Evolutionary conservation across 2,329 filamentous ascomycete genomes (phyloP), one percentile per base, ranked within the genome.

Genomic region (Aspergillus phoenicis): DNA sequence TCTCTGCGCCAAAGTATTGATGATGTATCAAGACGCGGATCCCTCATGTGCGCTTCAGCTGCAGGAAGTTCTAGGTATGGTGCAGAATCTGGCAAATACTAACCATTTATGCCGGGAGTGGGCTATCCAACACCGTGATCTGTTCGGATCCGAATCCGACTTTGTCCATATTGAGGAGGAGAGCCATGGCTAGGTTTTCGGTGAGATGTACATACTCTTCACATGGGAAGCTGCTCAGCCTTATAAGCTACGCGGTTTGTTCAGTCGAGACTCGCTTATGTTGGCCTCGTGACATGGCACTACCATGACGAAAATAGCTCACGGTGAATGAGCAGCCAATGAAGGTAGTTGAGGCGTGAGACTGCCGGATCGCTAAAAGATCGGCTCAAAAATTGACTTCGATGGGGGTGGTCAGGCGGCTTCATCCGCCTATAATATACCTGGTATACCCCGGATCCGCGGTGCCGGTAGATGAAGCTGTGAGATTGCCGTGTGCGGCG

Each of bases 1-100:
- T 7, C 45, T 52, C 8, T 57, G 58, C 24, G 58, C 47, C 45
- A 36, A 57, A 6, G 47, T 55, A 8, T 33, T 28, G 24, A 43
- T 43, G 38, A 22, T 30, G 22, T 28, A 43, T 15, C 38, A 11
- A 43, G 22, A 30, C 26, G n/a, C n/a, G 24, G 52, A 55, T 13
- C 15, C 38, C 24, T 43, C 39, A 4, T 55, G 24, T 28, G 22
- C 10, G 8, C 10, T 51, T 26, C 38, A 55, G 39, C 52, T 55
- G 24, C 52, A 55, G 52, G 52, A 55, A 43, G 24, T 45, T 8
- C 6, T 55, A n/a, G 38, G 17, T 20, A 55, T 39, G 2, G n/a
- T 55, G 52, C 52, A 43, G 8, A 24, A 45, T n/a, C 30, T 55
- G 38, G 39, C 52, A 0, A 28, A 24, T 8, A 43, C 13, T 15